Conservation (phyloP, 2,329 filamentous ascomycete genomes). For the Penicillium sp. region DNA sequence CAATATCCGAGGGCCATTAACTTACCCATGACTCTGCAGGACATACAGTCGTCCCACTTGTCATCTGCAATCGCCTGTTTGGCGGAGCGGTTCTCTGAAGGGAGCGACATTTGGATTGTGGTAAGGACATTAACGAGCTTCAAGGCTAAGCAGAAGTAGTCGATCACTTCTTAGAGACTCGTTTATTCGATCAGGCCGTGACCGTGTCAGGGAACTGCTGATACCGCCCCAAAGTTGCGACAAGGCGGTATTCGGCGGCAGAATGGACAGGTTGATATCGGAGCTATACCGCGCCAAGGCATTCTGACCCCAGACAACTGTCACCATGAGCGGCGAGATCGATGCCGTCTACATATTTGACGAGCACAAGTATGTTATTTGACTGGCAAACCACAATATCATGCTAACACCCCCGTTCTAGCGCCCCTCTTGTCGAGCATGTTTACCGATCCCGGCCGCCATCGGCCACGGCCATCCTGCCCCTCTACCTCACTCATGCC, state of each 20-base stretch:
- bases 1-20: constrained; percentile 14
- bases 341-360: constrained; percentile 97
- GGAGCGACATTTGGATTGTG: constrained; percentile 42
- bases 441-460: constrained; percentile 82
- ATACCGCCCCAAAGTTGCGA: constrained; percentile 15
- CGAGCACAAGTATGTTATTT: constrained; percentile 75
- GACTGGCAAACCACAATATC: neutral
- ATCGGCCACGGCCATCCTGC: constrained; percentile 72
- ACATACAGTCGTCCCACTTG: constrained; percentile 63
- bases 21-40: constrained; percentile 72
- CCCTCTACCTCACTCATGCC: constrained; percentile 83
- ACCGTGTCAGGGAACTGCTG: neutral
- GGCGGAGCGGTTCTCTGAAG: constrained; percentile 53
- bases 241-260: constrained; percentile 38
- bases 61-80: constrained; percentile 56
- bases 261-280: constrained; percentile 30
- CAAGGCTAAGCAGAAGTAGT: neutral
- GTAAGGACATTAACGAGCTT: neutral
- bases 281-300: constrained; percentile 21
- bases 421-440: constrained; percentile 83
- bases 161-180: neutral
- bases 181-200: neutral
- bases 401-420: constrained; percentile 43
- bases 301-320: constrained; percentile 26
- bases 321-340: constrained; percentile 78